Conservation (phyloP, 1,284 basidiomycete genomes). For the Calocybe gambosa region DNA sequence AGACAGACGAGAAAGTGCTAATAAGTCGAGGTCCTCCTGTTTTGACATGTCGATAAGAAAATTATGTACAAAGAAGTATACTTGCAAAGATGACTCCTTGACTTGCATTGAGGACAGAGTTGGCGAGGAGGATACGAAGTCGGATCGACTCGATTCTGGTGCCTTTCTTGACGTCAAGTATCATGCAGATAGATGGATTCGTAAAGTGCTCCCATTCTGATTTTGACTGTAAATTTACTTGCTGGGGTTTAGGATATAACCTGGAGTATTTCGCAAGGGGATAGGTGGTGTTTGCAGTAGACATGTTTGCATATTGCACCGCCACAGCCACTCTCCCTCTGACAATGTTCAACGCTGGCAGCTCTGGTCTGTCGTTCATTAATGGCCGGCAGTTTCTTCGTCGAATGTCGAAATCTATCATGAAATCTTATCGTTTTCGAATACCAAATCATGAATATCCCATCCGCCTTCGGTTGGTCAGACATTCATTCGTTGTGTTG, state of each 20-base stretch:
- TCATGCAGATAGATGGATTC: conserved; percentile 57
- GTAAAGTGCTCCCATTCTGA: conserved; percentile 73
- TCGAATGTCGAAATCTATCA: conserved; percentile 27
- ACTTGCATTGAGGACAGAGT: conserved; percentile 31
- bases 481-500: conserved; percentile 21
- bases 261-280: conserved; percentile 61
- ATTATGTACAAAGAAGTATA: conserved; percentile 9
- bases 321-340: conserved; percentile 7
- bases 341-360: conserved; percentile 10
- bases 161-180: conserved; percentile 53
- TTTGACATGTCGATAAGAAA: conserved; percentile 6
- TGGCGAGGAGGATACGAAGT: conserved; percentile 62
- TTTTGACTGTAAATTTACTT: conserved; percentile 17
- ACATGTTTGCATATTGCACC: conserved; percentile 29
- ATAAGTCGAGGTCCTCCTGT: conserved; percentile 69
- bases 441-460: conserved; percentile 67
- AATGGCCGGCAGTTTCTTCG: conserved; percentile 21
- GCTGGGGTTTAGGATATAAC: conserved; percentile 37
- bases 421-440: conserved; percentile 37
- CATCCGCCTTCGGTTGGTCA: conserved; percentile 65
- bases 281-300: conserved; percentile 51
- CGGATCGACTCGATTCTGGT: conserved; percentile 54
- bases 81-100: conserved; percentile 58
- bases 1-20: conserved; percentile 50
- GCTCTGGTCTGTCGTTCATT: conserved; percentile 7